Evolutionary conservation across 371 early-diverging fungal genomes (phyloP), one percentile per base, ranked within the genome.

Genomic region (Mortierella sp.): DNA sequence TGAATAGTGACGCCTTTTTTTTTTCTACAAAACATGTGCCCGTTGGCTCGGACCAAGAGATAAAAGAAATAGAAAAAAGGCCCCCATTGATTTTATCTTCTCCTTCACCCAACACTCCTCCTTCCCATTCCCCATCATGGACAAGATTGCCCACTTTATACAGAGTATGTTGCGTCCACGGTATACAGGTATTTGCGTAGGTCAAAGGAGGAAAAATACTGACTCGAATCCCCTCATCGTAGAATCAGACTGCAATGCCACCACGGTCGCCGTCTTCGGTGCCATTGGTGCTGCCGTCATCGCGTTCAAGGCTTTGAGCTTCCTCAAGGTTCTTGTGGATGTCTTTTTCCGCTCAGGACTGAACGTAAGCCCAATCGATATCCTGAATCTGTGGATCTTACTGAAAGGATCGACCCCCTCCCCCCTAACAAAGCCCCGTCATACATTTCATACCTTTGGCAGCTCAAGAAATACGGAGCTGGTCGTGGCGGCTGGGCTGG

Each of bases 401-500:
- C n/a, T n/a, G n/a, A n/a, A n/a, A n/a, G n/a, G n/a, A n/a, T n/a
- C n/a, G n/a, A n/a, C n/a, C n/a, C n/a, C n/a, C n/a, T n/a, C n/a
- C n/a, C n/a, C n/a, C n/a, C n/a, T n/a, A n/a, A n/a, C n/a, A n/a
- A n/a, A n/a, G n/a, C n/a, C n/a, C n/a, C n/a, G n/a, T n/a, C n/a
- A n/a, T n/a, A n/a, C n/a, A n/a, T n/a, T n/a, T n/a, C n/a, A n/a
- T n/a, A n/a, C n/a, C n/a, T 59, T 17, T 11, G 9, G 21, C 83
- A 89, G 90, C 84, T 96, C 59, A 84, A 87, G 60, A 87, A 87
- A 60, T 94, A 92, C 79, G 95, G 94, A 32, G 94, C 94, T 48
- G 92, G 90, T 26, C 80, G 84, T 55, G 94, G 93, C 30, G 84
- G 89, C 42, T 97, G 94, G 94, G 97, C 96, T 56, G 88, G 92